Evolutionary conservation across 2,329 filamentous ascomycete genomes (phyloP).

Genomic region (Dichotomopilus funicola): DNA sequence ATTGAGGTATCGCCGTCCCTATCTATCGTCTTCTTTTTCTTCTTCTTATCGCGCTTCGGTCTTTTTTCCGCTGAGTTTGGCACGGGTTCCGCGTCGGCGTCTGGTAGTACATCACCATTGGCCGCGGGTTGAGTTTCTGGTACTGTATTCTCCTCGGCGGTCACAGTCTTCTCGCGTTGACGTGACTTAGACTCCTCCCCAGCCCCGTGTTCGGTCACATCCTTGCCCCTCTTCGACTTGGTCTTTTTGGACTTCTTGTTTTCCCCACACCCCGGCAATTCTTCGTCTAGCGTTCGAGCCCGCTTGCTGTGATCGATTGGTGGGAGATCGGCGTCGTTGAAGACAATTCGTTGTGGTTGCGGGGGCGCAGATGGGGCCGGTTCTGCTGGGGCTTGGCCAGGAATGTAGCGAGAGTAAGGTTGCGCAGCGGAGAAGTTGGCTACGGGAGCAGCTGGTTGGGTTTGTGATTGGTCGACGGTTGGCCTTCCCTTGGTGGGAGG

Average conservation of each 20-base stretch:
- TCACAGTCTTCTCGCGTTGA: constrained; percentile 4
- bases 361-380: neutral
- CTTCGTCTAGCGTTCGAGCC: neutral
- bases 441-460: neutral
- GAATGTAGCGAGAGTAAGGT: constrained; percentile 7
- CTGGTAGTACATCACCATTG: neutral
- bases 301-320: constrained; percentile 1
- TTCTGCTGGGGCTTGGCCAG: neutral
- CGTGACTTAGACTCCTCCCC: constrained; percentile 5
- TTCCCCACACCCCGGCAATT: neutral
- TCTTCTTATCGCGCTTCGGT: constrained; percentile 24
- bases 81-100: neutral
- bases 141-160: neutral
- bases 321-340: constrained; percentile 11
- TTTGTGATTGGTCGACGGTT: neutral
- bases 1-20: constrained; percentile 21
- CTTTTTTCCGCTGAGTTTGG: constrained; percentile 3
- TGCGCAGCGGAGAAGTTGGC: neutral
- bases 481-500: constrained; percentile 17
- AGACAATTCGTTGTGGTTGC: constrained; percentile 16
- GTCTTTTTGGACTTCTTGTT: constrained; percentile 10
- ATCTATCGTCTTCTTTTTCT: constrained; percentile 27
- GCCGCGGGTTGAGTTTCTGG: neutral
- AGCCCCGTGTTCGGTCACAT: neutral
- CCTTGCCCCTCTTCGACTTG: constrained; percentile 10